Conservation (phyloP, 2,329 filamentous ascomycete genomes). For the Ophiostoma perfectum region DNA sequence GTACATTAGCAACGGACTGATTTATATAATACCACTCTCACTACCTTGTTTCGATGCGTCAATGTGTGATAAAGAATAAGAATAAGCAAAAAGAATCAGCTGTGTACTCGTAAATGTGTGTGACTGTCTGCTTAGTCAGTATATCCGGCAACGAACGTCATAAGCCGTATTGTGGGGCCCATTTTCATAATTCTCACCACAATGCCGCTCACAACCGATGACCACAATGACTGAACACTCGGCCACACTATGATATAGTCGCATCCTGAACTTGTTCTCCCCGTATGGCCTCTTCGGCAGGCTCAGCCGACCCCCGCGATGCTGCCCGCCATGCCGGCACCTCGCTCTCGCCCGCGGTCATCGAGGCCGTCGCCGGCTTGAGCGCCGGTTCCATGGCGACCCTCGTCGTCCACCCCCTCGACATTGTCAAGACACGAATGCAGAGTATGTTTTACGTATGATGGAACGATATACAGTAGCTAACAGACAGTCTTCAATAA, state of each 20-base stretch:
- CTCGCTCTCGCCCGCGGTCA: slow-evolving; percentile 62
- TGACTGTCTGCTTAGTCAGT: background rate
- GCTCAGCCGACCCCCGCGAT: slow-evolving; percentile 4
- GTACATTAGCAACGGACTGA: slow-evolving; percentile 21
- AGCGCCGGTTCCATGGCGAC: slow-evolving; percentile 83
- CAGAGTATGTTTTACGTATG: slow-evolving; percentile 56
- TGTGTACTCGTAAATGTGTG: background rate
- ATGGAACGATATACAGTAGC: background rate
- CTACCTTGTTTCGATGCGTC: background rate
- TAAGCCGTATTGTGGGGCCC: background rate
- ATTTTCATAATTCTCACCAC: background rate
- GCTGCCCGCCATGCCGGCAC: slow-evolving; percentile 4
- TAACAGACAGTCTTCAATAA: slow-evolving; percentile 45
- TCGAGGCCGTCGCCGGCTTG: slow-evolving; percentile 87
- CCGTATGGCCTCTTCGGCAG: slow-evolving; percentile 9
- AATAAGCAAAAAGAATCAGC: background rate
- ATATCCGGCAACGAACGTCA: background rate
- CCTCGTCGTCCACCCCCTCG: slow-evolving; percentile 81
- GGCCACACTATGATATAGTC: background rate
- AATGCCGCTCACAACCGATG: slow-evolving; percentile 3
- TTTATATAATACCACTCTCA: slow-evolving; percentile 24
- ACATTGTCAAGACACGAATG: slow-evolving; percentile 93
- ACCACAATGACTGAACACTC: too few relatives aligned
- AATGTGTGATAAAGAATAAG: too few relatives aligned
- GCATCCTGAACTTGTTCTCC: background rate